A percentile compares a stretch with the other conserved stretches of the same genome.
phyloP scores from a whole-genome alignment of 352 stramenopile species.

The Sclerospora graminicola region DNA sequence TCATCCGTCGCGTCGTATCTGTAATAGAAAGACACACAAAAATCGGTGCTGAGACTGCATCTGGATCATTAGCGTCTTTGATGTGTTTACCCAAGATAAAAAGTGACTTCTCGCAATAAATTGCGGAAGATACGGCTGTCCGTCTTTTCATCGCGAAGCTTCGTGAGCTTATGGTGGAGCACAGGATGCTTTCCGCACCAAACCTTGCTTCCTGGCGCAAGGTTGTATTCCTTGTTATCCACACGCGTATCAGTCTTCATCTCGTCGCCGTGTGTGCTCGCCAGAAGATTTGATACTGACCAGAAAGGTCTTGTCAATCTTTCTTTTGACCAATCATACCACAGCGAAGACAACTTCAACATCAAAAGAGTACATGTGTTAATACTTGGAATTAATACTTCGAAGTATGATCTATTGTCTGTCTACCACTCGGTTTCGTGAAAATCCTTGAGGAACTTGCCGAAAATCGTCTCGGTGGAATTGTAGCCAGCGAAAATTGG shows the following conservation, averaged over 20 bases:
- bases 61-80: background rate
- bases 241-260: constrained; percentile 65
- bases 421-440: constrained; percentile 84
- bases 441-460: constrained; percentile 87
- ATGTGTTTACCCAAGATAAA: constrained; percentile 90
- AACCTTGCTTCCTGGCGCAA: constrained; percentile 62
- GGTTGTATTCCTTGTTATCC: constrained; percentile 50
- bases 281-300: constrained; percentile 14
- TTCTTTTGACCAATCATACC: constrained; percentile 16
- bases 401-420: too few relatives aligned
- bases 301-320: background rate
- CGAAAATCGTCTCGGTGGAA: constrained; percentile 46
- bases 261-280: constrained; percentile 3
- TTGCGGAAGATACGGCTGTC: constrained; percentile 89
- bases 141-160: constrained; percentile 92
- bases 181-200: constrained; percentile 87
- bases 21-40: background rate
- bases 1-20: constrained; percentile 80
- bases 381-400: too few relatives aligned
- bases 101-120: constrained; percentile 95
- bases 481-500: constrained; percentile 89
- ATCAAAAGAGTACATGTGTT: too few relatives aligned
- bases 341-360: constrained; percentile 9
- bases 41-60: background rate
- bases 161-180: constrained; percentile 93